Evolutionary conservation across 257 asterid species (phyloP).

Genomic region (Solanum chiquidenum): DNA sequence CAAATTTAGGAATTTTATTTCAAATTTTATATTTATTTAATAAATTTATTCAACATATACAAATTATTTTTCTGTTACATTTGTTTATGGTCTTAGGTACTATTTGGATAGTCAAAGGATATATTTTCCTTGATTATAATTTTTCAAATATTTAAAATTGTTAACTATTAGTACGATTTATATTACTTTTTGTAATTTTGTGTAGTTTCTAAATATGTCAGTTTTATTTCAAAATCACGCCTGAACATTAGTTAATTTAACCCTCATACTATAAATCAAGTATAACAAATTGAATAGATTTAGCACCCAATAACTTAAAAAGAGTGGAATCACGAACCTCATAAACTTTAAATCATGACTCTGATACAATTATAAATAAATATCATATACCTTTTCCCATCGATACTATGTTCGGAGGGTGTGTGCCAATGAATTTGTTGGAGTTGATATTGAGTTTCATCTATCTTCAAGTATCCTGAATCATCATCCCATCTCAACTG

Average conservation of each 20-base stretch:
- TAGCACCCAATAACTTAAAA: not conserved
- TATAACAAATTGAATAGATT: not conserved
- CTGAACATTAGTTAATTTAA: not conserved
- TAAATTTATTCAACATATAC: too few relatives aligned
- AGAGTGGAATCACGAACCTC: too few relatives aligned
- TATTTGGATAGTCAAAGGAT: too few relatives aligned
- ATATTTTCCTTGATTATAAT: too few relatives aligned
- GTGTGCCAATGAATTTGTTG: conserved; percentile 56
- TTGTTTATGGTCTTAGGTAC: too few relatives aligned
- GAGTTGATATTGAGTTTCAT: conserved; percentile 38
- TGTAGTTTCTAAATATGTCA: not conserved
- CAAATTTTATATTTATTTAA: too few relatives aligned
- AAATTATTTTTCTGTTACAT: too few relatives aligned
- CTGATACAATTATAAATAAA: too few relatives aligned
- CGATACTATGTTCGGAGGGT: conserved; percentile 53
- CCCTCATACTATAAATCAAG: not conserved
- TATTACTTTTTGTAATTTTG: not conserved
- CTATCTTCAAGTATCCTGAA: conserved; percentile 34
- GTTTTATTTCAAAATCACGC: not conserved
- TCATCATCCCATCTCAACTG: conserved; percentile 48
- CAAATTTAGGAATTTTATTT: too few relatives aligned
- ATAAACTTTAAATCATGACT: too few relatives aligned
- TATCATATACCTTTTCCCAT: conserved; percentile 31
- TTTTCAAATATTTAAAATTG: too few relatives aligned
- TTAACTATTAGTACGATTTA: not conserved